Conservation (phyloP, 176 grass and related monocot genomes). For the Cenchrus fungigraminus region DNA sequence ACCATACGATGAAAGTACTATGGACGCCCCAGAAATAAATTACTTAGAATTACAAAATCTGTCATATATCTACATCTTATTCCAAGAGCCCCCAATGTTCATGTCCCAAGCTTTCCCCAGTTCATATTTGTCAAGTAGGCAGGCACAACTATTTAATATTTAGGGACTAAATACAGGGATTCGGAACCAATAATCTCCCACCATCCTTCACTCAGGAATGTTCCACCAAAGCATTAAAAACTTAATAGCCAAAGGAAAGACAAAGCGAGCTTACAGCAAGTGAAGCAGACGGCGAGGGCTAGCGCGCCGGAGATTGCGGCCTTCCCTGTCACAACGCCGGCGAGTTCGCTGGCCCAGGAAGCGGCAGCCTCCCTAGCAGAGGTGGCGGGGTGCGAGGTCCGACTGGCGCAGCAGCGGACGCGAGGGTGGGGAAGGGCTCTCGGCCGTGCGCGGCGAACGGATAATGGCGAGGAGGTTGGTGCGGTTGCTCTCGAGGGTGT, state of each 20-base stretch:
- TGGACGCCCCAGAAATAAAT: background rate
- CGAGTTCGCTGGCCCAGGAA: slow-evolving; percentile 6
- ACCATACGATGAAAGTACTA: background rate
- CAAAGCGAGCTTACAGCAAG: slow-evolving; percentile 40
- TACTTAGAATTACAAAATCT: background rate
- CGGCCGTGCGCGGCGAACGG: slow-evolving; percentile 8
- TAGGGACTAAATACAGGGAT: background rate
- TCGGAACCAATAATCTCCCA: background rate
- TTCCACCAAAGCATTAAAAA: background rate
- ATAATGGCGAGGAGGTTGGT: slow-evolving; percentile 38
- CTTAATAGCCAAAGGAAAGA: background rate
- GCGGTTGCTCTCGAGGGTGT: background rate
- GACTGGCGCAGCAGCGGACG: slow-evolving; percentile 17
- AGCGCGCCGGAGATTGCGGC: slow-evolving; percentile 44
- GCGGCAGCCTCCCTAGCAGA: background rate
- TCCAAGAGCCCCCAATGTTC: no score
- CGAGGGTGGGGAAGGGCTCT: background rate
- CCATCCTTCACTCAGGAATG: background rate
- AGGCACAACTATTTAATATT: background rate
- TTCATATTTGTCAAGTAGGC: no score
- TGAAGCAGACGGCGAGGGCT: slow-evolving; percentile 60
- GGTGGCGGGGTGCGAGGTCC: background rate
- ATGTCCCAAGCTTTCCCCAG: no score
- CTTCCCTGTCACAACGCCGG: slow-evolving; percentile 46
- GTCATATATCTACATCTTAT: background rate